These are phyloP conservation scores for Clonostachys sp. DNA, from an alignment of 2,329 filamentous ascomycete species.

Conservation along the genomic window DNA sequence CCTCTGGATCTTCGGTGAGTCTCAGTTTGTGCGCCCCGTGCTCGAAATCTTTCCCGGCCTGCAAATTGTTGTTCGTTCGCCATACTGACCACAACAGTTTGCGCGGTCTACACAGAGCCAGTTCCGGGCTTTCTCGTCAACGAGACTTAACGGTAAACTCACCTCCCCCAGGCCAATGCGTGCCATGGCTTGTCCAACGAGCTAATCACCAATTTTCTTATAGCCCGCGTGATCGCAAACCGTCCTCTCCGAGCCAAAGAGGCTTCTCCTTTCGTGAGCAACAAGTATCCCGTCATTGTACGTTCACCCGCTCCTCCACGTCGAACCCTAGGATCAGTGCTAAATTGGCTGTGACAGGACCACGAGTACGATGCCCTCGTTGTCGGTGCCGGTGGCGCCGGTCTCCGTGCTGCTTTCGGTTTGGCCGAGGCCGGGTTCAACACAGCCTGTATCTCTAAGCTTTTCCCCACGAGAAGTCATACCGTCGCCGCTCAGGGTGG, in stretches of 20 bases:
- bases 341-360: conserved; percentile 48
- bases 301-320: conserved; percentile 25
- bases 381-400: conserved; percentile 77
- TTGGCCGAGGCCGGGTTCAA: conserved; percentile 86
- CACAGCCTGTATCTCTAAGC: conserved; percentile 82
- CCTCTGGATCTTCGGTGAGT: conserved; percentile 52
- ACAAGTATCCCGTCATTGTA: conserved; percentile 92
- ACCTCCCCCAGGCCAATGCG: conserved; percentile 3
- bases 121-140: conserved; percentile 80
- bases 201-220: not conserved
- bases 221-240: conserved; percentile 82
- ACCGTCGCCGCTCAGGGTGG: conserved; percentile 80
- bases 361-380: conserved; percentile 99
- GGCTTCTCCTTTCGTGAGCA: conserved; percentile 79
- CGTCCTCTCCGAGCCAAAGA: conserved; percentile 88
- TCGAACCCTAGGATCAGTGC: conserved; percentile 1
- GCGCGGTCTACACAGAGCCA: conserved; percentile 59
- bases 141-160: conserved; percentile 37
- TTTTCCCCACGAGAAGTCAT: conserved; percentile 81
- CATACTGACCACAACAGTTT: conserved; percentile 42
- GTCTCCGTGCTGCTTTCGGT: conserved; percentile 79
- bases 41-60: not conserved
- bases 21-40: not conserved
- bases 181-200: not conserved
- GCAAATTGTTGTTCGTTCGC: conserved; percentile 5